Conservation (phyloP, 768 basidiomycete genomes). For the Rhodotorula paludigena region DNA sequence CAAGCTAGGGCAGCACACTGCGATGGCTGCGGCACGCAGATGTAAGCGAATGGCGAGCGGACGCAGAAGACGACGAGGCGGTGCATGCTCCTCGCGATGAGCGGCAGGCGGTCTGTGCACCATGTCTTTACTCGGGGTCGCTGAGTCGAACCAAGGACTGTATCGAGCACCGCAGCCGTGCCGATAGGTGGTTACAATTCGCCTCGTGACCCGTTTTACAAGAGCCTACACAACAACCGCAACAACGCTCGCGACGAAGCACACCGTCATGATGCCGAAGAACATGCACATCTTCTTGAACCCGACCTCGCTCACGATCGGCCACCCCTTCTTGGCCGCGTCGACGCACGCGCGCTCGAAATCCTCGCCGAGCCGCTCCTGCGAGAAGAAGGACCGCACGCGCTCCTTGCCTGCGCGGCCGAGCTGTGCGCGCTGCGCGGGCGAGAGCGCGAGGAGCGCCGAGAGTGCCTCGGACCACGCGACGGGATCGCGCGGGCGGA, state of each 20-base stretch:
- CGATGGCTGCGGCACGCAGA: too few species aligned
- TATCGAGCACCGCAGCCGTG: too few species aligned
- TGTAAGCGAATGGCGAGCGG: too few species aligned
- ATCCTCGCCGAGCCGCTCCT: conserved; percentile 50
- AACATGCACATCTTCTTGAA: conserved; percentile 22
- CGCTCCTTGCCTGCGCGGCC: conserved; percentile 58
- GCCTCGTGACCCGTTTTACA: too few species aligned
- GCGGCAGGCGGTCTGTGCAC: too few species aligned
- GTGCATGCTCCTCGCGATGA: too few species aligned
- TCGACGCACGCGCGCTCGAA: conserved; percentile 56
- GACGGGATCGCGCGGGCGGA: conserved; percentile 59
- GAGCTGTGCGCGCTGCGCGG: conserved; percentile 53
- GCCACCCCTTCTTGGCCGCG: conserved; percentile 21
- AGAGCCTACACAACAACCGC: too few species aligned
- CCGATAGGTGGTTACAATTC: too few species aligned
- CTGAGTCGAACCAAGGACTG: too few species aligned
- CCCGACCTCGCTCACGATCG: conserved; percentile 29
- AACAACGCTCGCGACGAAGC: neutral
- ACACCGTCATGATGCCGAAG: neutral
- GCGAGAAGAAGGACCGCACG: conserved; percentile 64
- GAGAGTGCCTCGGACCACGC: conserved; percentile 67
- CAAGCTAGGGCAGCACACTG: too few species aligned
- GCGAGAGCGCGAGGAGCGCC: conserved; percentile 52
- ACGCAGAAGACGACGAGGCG: too few species aligned
- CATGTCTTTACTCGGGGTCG: too few species aligned